These are phyloP conservation scores for Fusarium chuoi DNA, from an alignment of 2,329 filamentous ascomycete genomes.

Conservation along the genomic window DNA sequence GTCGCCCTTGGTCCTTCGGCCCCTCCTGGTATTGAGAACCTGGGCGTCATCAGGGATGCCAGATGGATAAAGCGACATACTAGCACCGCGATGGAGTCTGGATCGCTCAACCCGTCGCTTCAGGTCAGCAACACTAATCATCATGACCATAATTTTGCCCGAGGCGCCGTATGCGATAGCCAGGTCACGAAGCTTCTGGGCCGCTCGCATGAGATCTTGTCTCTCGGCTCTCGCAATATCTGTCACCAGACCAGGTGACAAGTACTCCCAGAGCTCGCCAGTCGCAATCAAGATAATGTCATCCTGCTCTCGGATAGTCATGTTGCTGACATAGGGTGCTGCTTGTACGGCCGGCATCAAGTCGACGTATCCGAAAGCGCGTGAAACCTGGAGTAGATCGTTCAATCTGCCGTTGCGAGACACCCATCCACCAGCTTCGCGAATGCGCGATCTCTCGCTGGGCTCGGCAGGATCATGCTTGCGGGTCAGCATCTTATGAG, in stretches of 20 bases:
- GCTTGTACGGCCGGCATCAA: slow-evolving; percentile 94
- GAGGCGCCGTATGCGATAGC: slow-evolving; percentile 95
- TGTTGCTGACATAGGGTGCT: slow-evolving; percentile 82
- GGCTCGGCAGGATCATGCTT: slow-evolving; percentile 95
- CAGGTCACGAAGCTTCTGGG: slow-evolving; percentile 92
- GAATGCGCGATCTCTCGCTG: slow-evolving; percentile 85
- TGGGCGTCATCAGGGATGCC: slow-evolving; percentile 76
- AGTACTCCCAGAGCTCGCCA: slow-evolving; percentile 93
- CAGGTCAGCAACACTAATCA: slow-evolving; percentile 91
- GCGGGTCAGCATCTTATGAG: slow-evolving; percentile 82
- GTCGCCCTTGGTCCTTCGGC: slow-evolving; percentile 70
- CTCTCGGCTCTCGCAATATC: slow-evolving; percentile 90
- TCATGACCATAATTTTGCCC: slow-evolving; percentile 99
- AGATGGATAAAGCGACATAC: slow-evolving; percentile 85
- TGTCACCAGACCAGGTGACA: slow-evolving; percentile 88
- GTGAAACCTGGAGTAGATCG: slow-evolving; percentile 88
- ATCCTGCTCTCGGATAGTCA: slow-evolving; percentile 85
- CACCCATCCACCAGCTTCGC: slow-evolving; percentile 94
- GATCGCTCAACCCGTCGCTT: slow-evolving; percentile 84
- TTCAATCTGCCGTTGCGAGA: slow-evolving; percentile 95
- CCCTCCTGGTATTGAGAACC: slow-evolving; percentile 71
- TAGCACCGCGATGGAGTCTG: slow-evolving; percentile 78
- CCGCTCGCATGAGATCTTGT: slow-evolving; percentile 90
- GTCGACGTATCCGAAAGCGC: slow-evolving; percentile 94
- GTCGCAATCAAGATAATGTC: slow-evolving; percentile 94